phyloP scores from a whole-genome alignment of 164 flowering plant genomes.

The Dillenia turbinata region DNA sequence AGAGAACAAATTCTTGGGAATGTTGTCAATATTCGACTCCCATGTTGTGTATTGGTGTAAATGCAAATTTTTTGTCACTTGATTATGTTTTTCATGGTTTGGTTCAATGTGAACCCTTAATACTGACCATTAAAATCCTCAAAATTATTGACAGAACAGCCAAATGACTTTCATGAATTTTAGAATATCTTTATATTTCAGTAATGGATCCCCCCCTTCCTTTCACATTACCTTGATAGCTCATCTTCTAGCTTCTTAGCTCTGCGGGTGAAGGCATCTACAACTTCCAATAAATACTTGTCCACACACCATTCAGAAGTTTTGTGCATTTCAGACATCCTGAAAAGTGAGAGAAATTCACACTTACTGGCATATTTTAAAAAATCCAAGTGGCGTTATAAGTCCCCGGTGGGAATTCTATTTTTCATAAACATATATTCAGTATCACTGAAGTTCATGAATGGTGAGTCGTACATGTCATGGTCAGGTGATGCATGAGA shows the following conservation, averaged over 20 bases:
- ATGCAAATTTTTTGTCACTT: too few relatives aligned
- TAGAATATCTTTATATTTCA: too few relatives aligned
- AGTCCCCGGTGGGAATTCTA: not conserved
- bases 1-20: too few relatives aligned
- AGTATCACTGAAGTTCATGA: not conserved
- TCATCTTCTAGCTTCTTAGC: constrained; percentile 33
- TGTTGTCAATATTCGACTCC: too few relatives aligned
- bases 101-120: too few relatives aligned
- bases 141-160: too few relatives aligned
- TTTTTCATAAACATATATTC: not conserved
- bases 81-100: too few relatives aligned
- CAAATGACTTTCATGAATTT: too few relatives aligned
- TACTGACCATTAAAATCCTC: too few relatives aligned
- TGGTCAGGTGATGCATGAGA: constrained; percentile 10
- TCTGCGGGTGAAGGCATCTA: constrained; percentile 32
- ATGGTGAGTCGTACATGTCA: constrained; percentile 40
- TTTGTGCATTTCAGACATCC: constrained; percentile 37
- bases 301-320: constrained; percentile 21
- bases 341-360: constrained; percentile 17
- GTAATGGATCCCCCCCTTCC: constrained; percentile 1
- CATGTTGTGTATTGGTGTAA: too few relatives aligned
- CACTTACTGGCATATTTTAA: not conserved
- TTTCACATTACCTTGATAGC: constrained; percentile 30
- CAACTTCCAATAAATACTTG: constrained; percentile 22
- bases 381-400: not conserved